These are phyloP conservation scores for Ceratocystis colombiana DNA, from an alignment of 2,329 filamentous ascomycete species.

Conservation along the genomic window DNA sequence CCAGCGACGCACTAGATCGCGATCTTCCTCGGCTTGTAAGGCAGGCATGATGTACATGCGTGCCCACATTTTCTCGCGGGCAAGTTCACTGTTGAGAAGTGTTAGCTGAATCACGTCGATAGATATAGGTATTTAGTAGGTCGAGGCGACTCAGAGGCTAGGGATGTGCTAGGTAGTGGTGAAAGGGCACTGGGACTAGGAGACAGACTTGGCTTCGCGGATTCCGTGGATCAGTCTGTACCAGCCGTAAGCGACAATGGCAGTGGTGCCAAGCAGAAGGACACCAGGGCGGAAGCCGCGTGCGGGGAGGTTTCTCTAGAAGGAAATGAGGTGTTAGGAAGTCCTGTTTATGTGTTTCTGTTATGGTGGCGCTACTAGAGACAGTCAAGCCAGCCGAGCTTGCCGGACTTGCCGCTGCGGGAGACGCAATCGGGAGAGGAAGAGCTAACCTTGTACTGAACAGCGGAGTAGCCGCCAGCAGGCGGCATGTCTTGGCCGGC, in stretches of 20 bases:
- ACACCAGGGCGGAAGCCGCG: constrained; percentile 77
- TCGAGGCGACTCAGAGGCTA: background rate
- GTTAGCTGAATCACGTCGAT: constrained; percentile 19
- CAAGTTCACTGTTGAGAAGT: constrained; percentile 60
- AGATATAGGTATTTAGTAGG: background rate
- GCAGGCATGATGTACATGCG: constrained; percentile 89
- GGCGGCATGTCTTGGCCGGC: constrained; percentile 82
- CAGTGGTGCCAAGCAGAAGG: constrained; percentile 65
- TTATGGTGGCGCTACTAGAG: background rate
- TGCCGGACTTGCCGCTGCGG: background rate
- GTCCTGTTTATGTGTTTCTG: background rate
- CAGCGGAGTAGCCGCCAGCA: constrained; percentile 81
- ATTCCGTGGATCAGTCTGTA: constrained; percentile 75
- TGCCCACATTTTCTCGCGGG: constrained; percentile 96
- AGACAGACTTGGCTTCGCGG: constrained; percentile 76
- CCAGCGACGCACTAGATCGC: constrained; percentile 81
- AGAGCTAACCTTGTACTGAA: constrained; percentile 80
- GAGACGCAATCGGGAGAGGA: too few relatives aligned
- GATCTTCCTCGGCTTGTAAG: constrained; percentile 92
- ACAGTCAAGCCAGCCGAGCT: too few relatives aligned
- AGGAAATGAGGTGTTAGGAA: background rate
- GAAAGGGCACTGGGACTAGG: background rate
- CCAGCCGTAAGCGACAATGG: constrained; percentile 81
- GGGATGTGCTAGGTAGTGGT: background rate
- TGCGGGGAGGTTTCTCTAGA: constrained; percentile 78